phyloP scores from a whole-genome alignment of 139 green algal genomes.

The Picochlorum sp. region DNA sequence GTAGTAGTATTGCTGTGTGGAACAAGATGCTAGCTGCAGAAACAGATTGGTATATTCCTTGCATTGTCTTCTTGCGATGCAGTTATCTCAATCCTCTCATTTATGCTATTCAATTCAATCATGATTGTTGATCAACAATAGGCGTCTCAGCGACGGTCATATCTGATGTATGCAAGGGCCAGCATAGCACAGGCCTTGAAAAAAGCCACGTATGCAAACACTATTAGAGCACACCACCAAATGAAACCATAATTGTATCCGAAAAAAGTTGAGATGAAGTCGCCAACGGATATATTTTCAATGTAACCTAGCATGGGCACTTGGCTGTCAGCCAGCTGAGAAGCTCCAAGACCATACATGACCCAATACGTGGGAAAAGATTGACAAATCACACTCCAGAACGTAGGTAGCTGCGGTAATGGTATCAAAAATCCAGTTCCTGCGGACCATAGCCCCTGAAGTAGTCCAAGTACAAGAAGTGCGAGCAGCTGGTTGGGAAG shows the following conservation, averaged over 20 bases:
- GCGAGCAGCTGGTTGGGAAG: conserved; percentile 24
- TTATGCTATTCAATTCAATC: no score
- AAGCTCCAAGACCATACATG: conserved; percentile 3
- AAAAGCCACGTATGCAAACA: conserved; percentile 42
- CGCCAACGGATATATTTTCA: conserved; percentile 8
- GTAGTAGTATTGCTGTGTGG: no score
- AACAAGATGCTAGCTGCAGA: no score
- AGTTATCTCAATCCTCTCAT: no score
- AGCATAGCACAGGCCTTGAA: conserved; percentile 29
- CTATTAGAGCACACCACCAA: conserved; percentile 34
- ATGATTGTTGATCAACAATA: no score
- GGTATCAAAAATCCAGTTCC: conserved; percentile 12
- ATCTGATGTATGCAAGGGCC: conserved; percentile 39
- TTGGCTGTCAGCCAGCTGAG: conserved; percentile 14
- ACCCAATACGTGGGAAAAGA: conserved; percentile 40
- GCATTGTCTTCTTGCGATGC: no score
- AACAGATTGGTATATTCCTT: no score
- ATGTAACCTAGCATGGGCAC: conserved; percentile 18
- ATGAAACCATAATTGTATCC: conserved; percentile 51
- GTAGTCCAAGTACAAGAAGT: conserved; percentile 6
- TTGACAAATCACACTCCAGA: conserved; percentile 63
- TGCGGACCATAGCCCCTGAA: conserved; percentile 13
- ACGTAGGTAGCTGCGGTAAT: conserved; percentile 50
- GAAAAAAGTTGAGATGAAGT: conserved; percentile 44
- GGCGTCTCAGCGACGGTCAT: neutral